phyloP scores from a whole-genome alignment of 2,329 filamentous ascomycete species.

The Trichocomaceae sp. region DNA sequence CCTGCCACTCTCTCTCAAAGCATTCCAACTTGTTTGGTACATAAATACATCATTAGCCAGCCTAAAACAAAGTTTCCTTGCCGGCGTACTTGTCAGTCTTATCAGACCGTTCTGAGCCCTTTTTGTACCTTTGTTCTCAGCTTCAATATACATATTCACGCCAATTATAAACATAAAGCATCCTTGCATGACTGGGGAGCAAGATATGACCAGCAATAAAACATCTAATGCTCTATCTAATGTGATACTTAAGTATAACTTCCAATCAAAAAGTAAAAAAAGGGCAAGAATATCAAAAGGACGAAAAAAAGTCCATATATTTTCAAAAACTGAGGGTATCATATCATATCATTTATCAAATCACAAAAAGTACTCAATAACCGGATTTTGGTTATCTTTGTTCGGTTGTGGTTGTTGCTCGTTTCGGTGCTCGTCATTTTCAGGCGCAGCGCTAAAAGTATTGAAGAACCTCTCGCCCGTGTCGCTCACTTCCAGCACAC shows the following conservation, averaged over 20 bases:
- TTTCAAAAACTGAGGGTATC: slow-evolving; percentile 13
- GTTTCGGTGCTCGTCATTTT: slow-evolving; percentile 75
- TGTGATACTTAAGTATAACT: background rate
- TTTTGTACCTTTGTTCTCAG: background rate
- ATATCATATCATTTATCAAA: slow-evolving; percentile 17
- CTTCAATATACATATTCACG: background rate
- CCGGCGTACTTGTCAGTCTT: background rate
- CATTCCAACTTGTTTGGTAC: background rate
- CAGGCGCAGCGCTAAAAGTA: slow-evolving; percentile 92
- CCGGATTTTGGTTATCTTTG: slow-evolving; percentile 64
- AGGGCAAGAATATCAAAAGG: background rate
- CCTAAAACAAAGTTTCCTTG: background rate
- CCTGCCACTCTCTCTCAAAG: background rate
- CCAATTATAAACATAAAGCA: background rate
- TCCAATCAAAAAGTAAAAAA: background rate
- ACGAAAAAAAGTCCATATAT: slow-evolving; percentile 10
- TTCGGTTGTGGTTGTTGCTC: slow-evolving; percentile 67
- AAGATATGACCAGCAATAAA: background rate
- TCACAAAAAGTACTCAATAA: slow-evolving; percentile 66
- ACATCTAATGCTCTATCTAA: slow-evolving; percentile 4
- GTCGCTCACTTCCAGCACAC: slow-evolving; percentile 91
- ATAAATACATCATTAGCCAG: background rate
- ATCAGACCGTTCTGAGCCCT: background rate
- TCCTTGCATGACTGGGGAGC: background rate
- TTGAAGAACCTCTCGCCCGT: slow-evolving; percentile 93